Percentiles rank a stretch among this genome's conserved stretches.
These are phyloP conservation scores for Colletotrichum coccodes DNA, from an alignment of 2,329 filamentous ascomycete species.

Conservation along the genomic window DNA sequence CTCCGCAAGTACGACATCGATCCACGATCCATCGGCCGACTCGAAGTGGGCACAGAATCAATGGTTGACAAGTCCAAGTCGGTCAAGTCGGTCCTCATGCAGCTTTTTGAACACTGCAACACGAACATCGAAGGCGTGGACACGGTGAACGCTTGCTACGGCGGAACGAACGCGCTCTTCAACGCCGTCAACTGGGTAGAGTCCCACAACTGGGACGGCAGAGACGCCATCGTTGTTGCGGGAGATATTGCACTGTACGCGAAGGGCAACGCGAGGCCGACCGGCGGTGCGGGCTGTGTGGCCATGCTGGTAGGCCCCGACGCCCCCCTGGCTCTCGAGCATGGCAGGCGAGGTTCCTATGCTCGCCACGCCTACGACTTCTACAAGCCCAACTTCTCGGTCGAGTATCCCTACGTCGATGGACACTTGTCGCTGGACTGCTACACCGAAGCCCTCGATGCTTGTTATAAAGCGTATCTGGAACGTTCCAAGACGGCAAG, in stretches of 20 bases:
- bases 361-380: conserved; percentile 90
- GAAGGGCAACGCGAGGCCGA: conserved; percentile 83
- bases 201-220: conserved; percentile 87
- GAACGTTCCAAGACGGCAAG: too few species aligned
- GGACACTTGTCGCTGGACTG: conserved; percentile 85
- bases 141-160: conserved; percentile 87
- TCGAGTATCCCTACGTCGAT: conserved; percentile 87
- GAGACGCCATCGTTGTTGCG: conserved; percentile 81
- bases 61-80: conserved; percentile 91
- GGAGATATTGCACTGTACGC: conserved; percentile 88
- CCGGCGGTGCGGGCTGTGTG: conserved; percentile 82
- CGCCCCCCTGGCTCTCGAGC: conserved; percentile 79
- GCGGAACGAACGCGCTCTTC: conserved; percentile 85
- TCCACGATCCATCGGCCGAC: conserved; percentile 78
- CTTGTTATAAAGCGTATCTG: conserved; percentile 80
- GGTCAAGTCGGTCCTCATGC: conserved; percentile 88
- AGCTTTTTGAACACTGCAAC: conserved; percentile 80
- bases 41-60: conserved; percentile 89
- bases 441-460: conserved; percentile 84
- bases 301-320: conserved; percentile 83
- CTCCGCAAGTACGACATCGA: conserved; percentile 87
- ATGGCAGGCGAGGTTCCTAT: conserved; percentile 81
- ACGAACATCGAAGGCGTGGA: conserved; percentile 86
- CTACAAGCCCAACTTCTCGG: conserved; percentile 89
- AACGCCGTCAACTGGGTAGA: conserved; percentile 88